Evolutionary conservation across 2,329 filamentous ascomycete species (phyloP).

Genomic region (Aspergillus oerlinghausenensis): DNA sequence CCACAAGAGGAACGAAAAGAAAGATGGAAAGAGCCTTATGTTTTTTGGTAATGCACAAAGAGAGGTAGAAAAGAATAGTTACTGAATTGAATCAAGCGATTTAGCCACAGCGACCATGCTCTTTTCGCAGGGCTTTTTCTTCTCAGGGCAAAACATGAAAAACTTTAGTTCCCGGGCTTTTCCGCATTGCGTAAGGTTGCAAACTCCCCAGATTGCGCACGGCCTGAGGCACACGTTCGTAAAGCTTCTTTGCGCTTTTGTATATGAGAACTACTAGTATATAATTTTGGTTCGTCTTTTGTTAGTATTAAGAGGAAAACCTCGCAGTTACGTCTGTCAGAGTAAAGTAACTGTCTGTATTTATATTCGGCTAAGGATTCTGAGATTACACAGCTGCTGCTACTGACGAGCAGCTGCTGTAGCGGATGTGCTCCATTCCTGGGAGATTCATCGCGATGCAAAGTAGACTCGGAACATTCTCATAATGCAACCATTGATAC

Average conservation of each 20-base stretch:
- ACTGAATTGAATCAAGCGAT: slow-evolving; percentile 12
- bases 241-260: not conserved
- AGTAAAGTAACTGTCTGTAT: not conserved
- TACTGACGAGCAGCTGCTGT: not conserved
- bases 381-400: not conserved
- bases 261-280: not conserved
- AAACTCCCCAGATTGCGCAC: slow-evolving; percentile 12
- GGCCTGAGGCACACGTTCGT: slow-evolving; percentile 17
- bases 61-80: slow-evolving; percentile 11
- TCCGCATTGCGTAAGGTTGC: slow-evolving; percentile 36
- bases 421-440: not conserved
- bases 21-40: slow-evolving; percentile 2
- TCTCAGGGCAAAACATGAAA: slow-evolving; percentile 23
- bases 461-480: not conserved
- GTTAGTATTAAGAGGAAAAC: not conserved
- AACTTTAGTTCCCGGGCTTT: slow-evolving; percentile 35
- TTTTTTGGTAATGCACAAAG: not conserved
- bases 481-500: not conserved
- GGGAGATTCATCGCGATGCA: not conserved
- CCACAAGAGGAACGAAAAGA: slow-evolving; percentile 10
- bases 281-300: not conserved
- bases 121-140: slow-evolving; percentile 4
- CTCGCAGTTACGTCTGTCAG: no score
- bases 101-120: slow-evolving; percentile 3
- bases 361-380: not conserved